Evolutionary conservation across 2,329 filamentous ascomycete genomes (phyloP).

Genomic region (Colletotrichum zoysiae): DNA sequence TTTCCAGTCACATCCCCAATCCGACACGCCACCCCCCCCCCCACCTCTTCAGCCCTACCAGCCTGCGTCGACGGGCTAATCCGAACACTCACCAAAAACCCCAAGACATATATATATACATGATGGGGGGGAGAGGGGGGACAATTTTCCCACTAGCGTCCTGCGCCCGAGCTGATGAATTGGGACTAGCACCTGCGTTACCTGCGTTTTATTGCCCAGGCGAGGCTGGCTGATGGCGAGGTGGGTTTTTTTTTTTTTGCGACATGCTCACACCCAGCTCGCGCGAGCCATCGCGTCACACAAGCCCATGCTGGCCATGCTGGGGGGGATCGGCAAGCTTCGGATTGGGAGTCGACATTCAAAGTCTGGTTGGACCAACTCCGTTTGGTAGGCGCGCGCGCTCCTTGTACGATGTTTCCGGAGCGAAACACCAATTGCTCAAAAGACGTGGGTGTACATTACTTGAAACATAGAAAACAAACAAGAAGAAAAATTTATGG

Average conservation of each 20-base stretch:
- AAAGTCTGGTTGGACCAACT: neutral
- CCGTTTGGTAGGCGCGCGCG: neutral
- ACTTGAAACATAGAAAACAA: slow-evolving; percentile 25
- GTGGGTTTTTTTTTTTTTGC: neutral
- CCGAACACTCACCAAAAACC: too few relatives aligned
- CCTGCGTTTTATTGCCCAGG: slow-evolving; percentile 40
- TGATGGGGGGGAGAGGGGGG: too few relatives aligned
- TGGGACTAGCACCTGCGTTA: slow-evolving; percentile 30
- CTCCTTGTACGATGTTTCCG: neutral
- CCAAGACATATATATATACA: too few relatives aligned
- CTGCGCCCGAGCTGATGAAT: slow-evolving; percentile 27
- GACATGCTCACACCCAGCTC: neutral
- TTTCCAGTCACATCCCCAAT: neutral
- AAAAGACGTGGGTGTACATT: slow-evolving; percentile 20
- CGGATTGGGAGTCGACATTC: neutral
- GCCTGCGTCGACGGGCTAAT: slow-evolving; percentile 22
- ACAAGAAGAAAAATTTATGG: slow-evolving; percentile 1
- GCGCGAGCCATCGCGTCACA: slow-evolving; percentile 8
- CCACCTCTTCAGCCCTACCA: slow-evolving; percentile 23
- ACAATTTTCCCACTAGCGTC: slow-evolving; percentile 28
- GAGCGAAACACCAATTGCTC: neutral
- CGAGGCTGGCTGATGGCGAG: slow-evolving; percentile 28
- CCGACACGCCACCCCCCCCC: neutral
- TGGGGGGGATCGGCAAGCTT: slow-evolving; percentile 7
- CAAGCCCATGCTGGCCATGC: neutral